These are phyloP conservation scores for Tetracladium setigerum DNA, from an alignment of 495 filamentous ascomycete species.

Conservation along the genomic window DNA sequence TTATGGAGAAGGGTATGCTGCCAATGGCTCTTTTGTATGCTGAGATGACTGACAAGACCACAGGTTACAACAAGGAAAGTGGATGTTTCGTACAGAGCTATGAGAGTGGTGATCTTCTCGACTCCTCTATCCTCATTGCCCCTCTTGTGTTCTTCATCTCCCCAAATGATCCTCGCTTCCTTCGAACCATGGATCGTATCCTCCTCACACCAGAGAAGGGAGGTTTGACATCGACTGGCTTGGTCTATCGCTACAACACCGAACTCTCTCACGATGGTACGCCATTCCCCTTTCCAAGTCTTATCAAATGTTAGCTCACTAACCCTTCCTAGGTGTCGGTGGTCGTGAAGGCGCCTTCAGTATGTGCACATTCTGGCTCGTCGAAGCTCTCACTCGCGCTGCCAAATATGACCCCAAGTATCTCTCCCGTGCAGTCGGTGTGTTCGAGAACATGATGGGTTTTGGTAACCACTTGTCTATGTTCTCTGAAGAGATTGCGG, in stretches of 20 bases:
- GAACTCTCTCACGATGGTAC: conserved; percentile 57
- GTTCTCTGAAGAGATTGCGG: conserved; percentile 69
- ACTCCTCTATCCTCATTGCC: conserved; percentile 64
- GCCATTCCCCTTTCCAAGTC: conserved; percentile 20
- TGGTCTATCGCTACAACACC: conserved; percentile 67
- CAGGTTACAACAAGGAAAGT: conserved; percentile 54
- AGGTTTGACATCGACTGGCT: conserved; percentile 60
- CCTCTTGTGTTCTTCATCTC: conserved; percentile 70
- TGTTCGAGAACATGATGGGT: conserved; percentile 67
- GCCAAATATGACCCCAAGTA: conserved; percentile 58
- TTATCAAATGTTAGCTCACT: background rate
- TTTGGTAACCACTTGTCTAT: conserved; percentile 68
- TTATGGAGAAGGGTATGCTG: conserved; percentile 52
- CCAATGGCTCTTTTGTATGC: background rate
- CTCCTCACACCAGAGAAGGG: conserved; percentile 59
- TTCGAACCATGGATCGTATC: conserved; percentile 60
- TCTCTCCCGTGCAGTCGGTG: conserved; percentile 50
- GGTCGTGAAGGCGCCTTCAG: conserved; percentile 68
- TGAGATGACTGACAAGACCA: background rate
- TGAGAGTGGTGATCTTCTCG: conserved; percentile 56
- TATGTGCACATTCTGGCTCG: conserved; percentile 75
- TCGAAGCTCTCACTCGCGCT: conserved; percentile 65
- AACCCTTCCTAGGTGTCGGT: conserved; percentile 49
- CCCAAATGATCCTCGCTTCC: conserved; percentile 64
- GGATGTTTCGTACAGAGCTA: conserved; percentile 65